Evolutionary conservation across 768 basidiomycete species (phyloP).

Genomic region (Calocybe indica): DNA sequence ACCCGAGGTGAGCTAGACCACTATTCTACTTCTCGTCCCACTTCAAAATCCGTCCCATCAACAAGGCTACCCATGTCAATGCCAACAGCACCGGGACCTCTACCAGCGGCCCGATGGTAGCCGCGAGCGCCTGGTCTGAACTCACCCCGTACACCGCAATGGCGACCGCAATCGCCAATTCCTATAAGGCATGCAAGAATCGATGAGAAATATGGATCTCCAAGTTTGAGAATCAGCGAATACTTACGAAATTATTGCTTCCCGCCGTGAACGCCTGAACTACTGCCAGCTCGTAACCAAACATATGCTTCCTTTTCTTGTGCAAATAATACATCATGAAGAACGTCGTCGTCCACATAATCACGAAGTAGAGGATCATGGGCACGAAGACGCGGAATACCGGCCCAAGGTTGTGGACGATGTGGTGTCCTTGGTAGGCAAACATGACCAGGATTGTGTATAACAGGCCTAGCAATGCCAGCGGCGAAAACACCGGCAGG

Average conservation of each 20-base stretch:
- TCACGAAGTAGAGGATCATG: conserved; percentile 67
- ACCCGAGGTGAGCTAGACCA: no score
- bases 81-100: conserved; percentile 74
- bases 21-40: conserved; percentile 22
- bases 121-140: conserved; percentile 76
- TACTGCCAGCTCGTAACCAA: conserved; percentile 67
- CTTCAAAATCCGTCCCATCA: conserved; percentile 29
- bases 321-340: conserved; percentile 44
- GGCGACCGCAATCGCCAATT: conserved; percentile 79
- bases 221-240: neutral
- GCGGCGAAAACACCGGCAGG: conserved; percentile 61
- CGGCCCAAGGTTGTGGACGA: conserved; percentile 65
- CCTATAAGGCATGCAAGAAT: conserved; percentile 27
- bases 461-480: conserved; percentile 69
- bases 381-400: conserved; percentile 83
- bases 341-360: conserved; percentile 72
- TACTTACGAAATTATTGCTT: conserved; percentile 69
- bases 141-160: conserved; percentile 74
- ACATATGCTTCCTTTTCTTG: conserved; percentile 21
- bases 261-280: conserved; percentile 78
- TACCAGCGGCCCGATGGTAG: conserved; percentile 73
- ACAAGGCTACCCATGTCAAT: conserved; percentile 61
- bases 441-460: conserved; percentile 80
- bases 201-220: neutral
- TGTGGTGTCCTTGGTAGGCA: conserved; percentile 62